A percentile compares a stretch with the other conserved stretches of the same genome.
Evolutionary conservation across 768 basidiomycete species (phyloP).

Genomic region (Auricularia auricula-judae): DNA sequence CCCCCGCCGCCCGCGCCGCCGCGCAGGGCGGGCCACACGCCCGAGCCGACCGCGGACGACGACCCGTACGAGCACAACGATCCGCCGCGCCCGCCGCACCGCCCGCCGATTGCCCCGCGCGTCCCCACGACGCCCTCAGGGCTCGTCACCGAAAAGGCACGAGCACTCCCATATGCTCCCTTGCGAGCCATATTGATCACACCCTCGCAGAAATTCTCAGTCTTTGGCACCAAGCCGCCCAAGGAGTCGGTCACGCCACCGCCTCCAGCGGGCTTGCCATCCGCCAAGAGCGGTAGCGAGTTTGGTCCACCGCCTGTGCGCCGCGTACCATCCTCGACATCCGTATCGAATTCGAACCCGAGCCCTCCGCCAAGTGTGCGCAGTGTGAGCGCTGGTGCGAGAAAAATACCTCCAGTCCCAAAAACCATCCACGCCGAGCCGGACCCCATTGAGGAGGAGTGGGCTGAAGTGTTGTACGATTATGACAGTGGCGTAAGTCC

Average conservation of each 20-base stretch:
- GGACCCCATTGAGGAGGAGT: conserved; percentile 31
- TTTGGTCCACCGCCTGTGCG: conserved; percentile 47
- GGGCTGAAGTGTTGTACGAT: conserved; percentile 72
- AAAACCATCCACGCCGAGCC: conserved; percentile 13
- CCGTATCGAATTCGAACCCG: conserved; percentile 11
- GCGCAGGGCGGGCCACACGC: conserved; percentile 6
- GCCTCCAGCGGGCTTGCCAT: conserved; percentile 27
- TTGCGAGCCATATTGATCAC: too few species aligned
- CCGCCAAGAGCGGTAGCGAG: conserved; percentile 22
- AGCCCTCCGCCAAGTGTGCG: conserved; percentile 21
- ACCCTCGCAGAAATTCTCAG: too few species aligned
- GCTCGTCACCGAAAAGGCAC: conserved; percentile 14
- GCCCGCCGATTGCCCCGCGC: conserved; percentile 7
- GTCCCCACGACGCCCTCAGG: neutral
- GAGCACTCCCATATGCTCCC: too few species aligned
- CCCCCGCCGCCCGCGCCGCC: conserved; percentile 16
- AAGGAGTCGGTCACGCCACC: conserved; percentile 18
- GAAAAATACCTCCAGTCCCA: neutral
- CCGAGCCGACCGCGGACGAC: conserved; percentile 9
- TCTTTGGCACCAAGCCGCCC: neutral
- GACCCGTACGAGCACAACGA: conserved; percentile 2
- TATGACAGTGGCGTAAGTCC: conserved; percentile 50
- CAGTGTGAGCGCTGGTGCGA: conserved; percentile 12
- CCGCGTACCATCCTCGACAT: conserved; percentile 17
- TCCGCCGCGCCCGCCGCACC: conserved; percentile 3